phyloP scores from a whole-genome alignment of 2,329 filamentous ascomycete species.

The Verticillium longisporum region DNA sequence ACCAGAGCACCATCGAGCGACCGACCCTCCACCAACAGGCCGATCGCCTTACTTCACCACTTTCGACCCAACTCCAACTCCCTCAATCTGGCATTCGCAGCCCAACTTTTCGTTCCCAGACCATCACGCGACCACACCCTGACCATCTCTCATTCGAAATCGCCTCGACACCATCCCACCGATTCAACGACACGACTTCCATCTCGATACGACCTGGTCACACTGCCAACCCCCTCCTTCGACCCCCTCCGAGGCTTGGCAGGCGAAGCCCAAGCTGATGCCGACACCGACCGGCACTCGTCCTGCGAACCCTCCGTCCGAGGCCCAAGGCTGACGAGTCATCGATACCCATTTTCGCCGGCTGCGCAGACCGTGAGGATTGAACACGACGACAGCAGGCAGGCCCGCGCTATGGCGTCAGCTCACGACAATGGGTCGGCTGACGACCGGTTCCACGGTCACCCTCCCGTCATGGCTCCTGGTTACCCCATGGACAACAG shows the following conservation, averaged over 20 bases:
- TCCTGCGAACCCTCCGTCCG: constrained; percentile 8
- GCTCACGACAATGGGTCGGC: constrained; percentile 37
- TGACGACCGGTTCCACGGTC: constrained; percentile 27
- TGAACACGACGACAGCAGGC: constrained; percentile 3
- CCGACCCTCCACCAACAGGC: not conserved
- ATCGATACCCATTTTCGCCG: constrained; percentile 4
- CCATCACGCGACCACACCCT: not conserved
- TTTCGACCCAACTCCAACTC: constrained; percentile 1
- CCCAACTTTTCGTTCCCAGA: not conserved
- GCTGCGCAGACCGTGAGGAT: constrained; percentile 9
- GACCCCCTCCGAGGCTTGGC: not conserved
- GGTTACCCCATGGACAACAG: constrained; percentile 21
- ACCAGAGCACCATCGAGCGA: not conserved
- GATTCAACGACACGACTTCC: not conserved
- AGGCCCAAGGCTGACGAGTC: constrained; percentile 12
- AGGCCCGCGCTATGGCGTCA: constrained; percentile 29
- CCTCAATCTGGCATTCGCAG: not conserved
- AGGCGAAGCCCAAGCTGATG: constrained; percentile 10
- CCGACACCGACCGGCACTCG: constrained; percentile 8
- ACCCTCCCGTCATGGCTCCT: constrained; percentile 20
- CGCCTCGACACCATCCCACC: not conserved
- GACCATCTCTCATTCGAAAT: not conserved
- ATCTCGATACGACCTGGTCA: not conserved
- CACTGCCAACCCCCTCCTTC: not conserved
- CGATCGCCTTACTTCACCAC: not conserved